Conservation (phyloP, 2,329 filamentous ascomycete species). For the Botrytis fragariae region DNA sequence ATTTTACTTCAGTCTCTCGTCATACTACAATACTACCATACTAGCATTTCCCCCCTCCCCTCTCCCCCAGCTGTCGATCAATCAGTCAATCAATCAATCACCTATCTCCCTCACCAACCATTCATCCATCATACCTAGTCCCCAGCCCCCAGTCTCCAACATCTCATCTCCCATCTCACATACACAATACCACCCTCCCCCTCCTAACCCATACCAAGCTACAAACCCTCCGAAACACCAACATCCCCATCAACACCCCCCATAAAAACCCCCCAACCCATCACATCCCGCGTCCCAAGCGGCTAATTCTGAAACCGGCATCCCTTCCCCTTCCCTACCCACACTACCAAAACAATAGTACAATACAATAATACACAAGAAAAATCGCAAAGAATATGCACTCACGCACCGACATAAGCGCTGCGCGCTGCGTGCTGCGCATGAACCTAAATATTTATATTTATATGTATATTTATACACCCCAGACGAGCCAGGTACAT, state of each 20-base stretch:
- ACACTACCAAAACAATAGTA: neutral
- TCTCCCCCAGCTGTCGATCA: neutral
- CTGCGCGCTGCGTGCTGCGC: too few relatives aligned
- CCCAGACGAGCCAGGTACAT: neutral
- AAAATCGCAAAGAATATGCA: neutral
- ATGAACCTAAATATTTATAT: neutral
- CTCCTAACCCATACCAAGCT: neutral
- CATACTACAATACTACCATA: neutral
- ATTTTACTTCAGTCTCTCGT: neutral
- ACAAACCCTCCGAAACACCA: neutral
- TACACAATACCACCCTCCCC: neutral
- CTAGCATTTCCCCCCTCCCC: neutral
- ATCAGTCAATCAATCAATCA: neutral
- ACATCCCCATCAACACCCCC: neutral
- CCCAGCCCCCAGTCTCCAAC: neutral
- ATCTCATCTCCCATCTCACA: neutral
- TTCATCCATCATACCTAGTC: neutral
- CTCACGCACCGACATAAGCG: neutral
- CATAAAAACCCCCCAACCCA: neutral
- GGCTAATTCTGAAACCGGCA: neutral
- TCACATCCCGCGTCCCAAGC: neutral
- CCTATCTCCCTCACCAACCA: neutral
- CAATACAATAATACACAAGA: too few relatives aligned
- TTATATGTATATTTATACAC: neutral
- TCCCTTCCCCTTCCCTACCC: too few relatives aligned